Conservation (phyloP, 2,329 filamentous ascomycete species). For the Knufia petricola region DNA sequence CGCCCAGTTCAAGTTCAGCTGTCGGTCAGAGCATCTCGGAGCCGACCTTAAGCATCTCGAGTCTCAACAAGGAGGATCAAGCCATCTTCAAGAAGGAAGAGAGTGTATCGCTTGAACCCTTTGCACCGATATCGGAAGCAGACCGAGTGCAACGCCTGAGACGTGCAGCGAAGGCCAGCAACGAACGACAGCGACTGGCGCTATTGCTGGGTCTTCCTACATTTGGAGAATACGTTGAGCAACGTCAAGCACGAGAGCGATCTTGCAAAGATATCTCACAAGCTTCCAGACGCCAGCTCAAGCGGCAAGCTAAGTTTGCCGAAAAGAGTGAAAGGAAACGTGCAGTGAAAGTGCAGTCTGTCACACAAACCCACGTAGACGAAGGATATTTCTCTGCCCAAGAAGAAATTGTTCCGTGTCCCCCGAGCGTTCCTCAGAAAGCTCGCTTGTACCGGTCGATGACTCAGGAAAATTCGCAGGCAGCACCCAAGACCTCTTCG, state of each 20-base stretch:
- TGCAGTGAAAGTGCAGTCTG: conserved; percentile 1
- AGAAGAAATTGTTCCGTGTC: neutral
- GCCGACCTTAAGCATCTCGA: conserved; percentile 3
- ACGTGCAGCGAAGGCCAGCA: neutral
- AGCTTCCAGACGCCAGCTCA: neutral
- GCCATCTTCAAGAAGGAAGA: neutral
- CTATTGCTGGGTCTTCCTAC: neutral
- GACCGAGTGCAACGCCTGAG: neutral
- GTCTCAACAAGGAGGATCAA: neutral
- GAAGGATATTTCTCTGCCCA: neutral
- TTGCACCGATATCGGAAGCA: neutral
- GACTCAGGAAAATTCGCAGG: conserved; percentile 15
- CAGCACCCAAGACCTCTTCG: conserved; percentile 8
- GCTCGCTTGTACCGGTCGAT: conserved; percentile 4
- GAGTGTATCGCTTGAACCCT: neutral
- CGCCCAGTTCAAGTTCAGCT: neutral
- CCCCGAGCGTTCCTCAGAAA: neutral
- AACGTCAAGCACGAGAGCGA: neutral
- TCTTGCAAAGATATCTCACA: neutral
- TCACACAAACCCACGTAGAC: neutral
- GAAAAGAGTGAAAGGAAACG: conserved; percentile 5
- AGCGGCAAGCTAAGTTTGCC: conserved; percentile 1
- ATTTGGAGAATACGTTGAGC: neutral
- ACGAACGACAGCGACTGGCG: neutral
- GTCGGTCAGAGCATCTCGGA: neutral